Base-by-base conservation (phyloP, 257 asterid genomes). In the Solanum medicagineum region DNA sequence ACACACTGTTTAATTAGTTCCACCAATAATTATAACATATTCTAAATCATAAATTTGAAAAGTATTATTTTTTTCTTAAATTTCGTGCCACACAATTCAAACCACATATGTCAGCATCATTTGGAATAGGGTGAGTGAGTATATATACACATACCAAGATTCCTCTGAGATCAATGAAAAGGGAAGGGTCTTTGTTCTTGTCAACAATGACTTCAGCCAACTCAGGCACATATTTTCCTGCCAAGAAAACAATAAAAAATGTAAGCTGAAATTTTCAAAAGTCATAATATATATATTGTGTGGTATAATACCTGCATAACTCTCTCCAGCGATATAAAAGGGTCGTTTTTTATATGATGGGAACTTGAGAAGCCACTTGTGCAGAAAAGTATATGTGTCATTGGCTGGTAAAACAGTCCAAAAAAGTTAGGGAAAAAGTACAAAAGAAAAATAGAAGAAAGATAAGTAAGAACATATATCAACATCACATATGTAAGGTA, bases 261-360 rank as follows among this genome's bases (percentile, higher is more conserved):
- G 49, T 59, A 53, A 49, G 14, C 2, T 20, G 10, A 71, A 73
- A 73, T n/a, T 60, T 84, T 84, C 24, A 66, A 51, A 12, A 22
- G 55, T 13, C 17, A 56, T 10, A 84, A 26, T 60, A 11, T 6
- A 10, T 24, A 22, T 24, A 22, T 15, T 8, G 14, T 36, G 29
- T 36, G 10, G 1, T 11, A 42, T 16, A n/a, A 45, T 86, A 93
- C 98, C 98, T 87, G 99, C 99, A 49, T 94, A 94, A 88, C 99
- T 96, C 90, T 96, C 99, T 73, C 99, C 98, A 0, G 98, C 98
- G 24, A 96, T 91, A 85, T 90, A 96, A 88, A 96, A 93, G 17
- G 69, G 75, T 17, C 90, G 87, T 10, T 82, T 89, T 65, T 91
- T 93, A 75, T 92, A 96, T 55, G 92, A 91, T 59, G 99, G 98